Evolutionary conservation across 2,329 filamentous ascomycete genomes (phyloP).

Genomic region (Neophaeococcomyces mojaviensis): DNA sequence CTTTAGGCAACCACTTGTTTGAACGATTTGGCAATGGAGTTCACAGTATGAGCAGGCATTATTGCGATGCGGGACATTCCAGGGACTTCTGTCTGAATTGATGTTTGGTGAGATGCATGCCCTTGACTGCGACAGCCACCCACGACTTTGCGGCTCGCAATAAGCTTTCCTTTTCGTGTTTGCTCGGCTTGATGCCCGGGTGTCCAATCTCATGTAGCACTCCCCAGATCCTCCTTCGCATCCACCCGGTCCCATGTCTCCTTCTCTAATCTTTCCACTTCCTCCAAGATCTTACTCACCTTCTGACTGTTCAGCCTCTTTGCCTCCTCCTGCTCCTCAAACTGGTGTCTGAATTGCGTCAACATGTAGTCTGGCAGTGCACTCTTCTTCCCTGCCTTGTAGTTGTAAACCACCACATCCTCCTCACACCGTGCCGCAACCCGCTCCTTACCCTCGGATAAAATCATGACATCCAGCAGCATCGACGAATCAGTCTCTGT

Average conservation of each 20-base stretch:
- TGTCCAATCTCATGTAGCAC: no score
- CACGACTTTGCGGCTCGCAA: no score
- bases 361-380: slow-evolving; percentile 54
- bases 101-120: no score
- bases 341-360: slow-evolving; percentile 52
- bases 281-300: slow-evolving; percentile 50
- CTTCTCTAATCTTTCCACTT: slow-evolving; percentile 58
- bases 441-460: slow-evolving; percentile 68
- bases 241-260: slow-evolving; percentile 65
- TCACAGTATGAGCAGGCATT: no score
- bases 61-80: no score
- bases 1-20: no score
- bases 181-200: no score
- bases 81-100: no score
- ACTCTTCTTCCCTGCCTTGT: slow-evolving; percentile 50
- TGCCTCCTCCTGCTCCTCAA: slow-evolving; percentile 54
- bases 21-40: no score
- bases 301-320: slow-evolving; percentile 45
- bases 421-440: slow-evolving; percentile 68
- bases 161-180: no score
- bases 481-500: slow-evolving; percentile 45
- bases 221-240: slow-evolving; percentile 63
- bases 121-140: no score
- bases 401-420: slow-evolving; percentile 74
- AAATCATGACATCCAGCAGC: slow-evolving; percentile 54